Percentiles rank a stretch among this genome's conserved stretches.
Evolutionary conservation across 1,284 basidiomycete genomes (phyloP).

Genomic region (Fomitopsis schrenkii): DNA sequence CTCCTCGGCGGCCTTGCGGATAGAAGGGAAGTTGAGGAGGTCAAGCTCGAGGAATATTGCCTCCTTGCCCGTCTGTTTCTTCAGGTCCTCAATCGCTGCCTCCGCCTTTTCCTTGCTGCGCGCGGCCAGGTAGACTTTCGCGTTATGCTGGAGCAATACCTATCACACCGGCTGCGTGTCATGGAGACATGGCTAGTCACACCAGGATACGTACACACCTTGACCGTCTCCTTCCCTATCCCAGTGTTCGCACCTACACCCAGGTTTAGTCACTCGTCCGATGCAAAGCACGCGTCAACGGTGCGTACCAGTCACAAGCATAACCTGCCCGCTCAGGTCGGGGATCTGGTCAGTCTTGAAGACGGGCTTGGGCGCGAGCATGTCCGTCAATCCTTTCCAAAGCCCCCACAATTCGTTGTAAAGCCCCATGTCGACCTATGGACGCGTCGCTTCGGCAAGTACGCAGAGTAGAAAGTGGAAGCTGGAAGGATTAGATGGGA

Average conservation of each 20-base stretch:
- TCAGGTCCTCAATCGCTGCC: constrained; percentile 39
- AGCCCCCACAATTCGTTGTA: not conserved
- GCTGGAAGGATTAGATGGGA: too few species aligned
- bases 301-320: constrained; percentile 37
- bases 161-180: too few species aligned
- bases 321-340: too few species aligned
- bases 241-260: constrained; percentile 36
- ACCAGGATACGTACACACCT: constrained; percentile 8
- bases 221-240: constrained; percentile 34
- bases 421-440: not conserved
- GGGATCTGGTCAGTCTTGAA: constrained; percentile 33
- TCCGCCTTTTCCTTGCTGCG: constrained; percentile 38
- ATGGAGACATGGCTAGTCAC: not conserved
- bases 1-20: constrained; percentile 35
- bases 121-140: constrained; percentile 51
- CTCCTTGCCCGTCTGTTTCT: constrained; percentile 31
- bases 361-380: constrained; percentile 2
- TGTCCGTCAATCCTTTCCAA: not conserved
- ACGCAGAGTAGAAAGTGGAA: too few species aligned
- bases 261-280: not conserved
- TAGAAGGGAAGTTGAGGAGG: constrained; percentile 39
- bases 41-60: constrained; percentile 46
- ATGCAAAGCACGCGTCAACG: not conserved
- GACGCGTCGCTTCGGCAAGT: too few species aligned
- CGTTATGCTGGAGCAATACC: constrained; percentile 41